These are phyloP conservation scores for Xerocomellus amylosporus DNA, from an alignment of 768 basidiomycete species.

Conservation along the genomic window DNA sequence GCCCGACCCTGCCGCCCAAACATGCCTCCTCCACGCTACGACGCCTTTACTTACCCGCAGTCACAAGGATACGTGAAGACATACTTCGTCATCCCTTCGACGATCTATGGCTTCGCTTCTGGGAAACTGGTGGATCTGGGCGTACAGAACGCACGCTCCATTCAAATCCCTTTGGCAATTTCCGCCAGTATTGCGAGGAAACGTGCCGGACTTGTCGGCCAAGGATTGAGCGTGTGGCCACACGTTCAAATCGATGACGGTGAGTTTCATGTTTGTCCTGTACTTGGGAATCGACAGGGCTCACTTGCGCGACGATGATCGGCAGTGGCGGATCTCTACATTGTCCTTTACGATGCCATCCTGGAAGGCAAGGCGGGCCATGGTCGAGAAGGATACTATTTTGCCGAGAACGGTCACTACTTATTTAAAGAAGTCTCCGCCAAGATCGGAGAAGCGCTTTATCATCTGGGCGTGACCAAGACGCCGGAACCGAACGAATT, in stretches of 20 bases:
- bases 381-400: constrained; percentile 50
- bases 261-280: neutral
- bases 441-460: constrained; percentile 37
- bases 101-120: constrained; percentile 57
- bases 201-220: constrained; percentile 55
- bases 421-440: constrained; percentile 42
- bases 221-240: constrained; percentile 61
- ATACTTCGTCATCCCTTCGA: constrained; percentile 51
- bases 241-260: constrained; percentile 54
- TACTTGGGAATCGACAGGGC: neutral
- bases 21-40: no score
- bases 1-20: no score
- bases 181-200: constrained; percentile 45
- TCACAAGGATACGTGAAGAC: constrained; percentile 20
- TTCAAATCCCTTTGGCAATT: constrained; percentile 53
- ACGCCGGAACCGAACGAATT: constrained; percentile 41
- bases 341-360: constrained; percentile 41
- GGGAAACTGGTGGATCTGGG: constrained; percentile 46
- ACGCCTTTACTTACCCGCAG: neutral
- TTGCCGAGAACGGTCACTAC: constrained; percentile 52
- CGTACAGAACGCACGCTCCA: constrained; percentile 48
- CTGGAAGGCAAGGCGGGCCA: constrained; percentile 20
- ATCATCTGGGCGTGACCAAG: constrained; percentile 15
- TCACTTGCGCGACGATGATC: neutral
- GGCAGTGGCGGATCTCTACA: constrained; percentile 40